These are phyloP conservation scores for Carex cristatella DNA, from an alignment of 176 grass and related monocot genomes.

Conservation along the genomic window DNA sequence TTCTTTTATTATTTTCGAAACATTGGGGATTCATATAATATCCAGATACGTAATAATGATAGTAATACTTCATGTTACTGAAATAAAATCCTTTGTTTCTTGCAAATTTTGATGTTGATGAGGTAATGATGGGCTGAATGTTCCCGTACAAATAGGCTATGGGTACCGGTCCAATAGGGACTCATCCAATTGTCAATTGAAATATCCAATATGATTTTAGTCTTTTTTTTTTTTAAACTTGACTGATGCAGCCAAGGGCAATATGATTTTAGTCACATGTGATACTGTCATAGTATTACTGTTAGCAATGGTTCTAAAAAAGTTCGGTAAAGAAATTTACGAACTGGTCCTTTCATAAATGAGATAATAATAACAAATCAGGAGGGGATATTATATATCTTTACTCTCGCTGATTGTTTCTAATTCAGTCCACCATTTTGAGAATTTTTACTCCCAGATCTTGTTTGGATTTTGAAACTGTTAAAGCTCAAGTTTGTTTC, in stretches of 20 bases:
- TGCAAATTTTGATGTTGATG: neutral
- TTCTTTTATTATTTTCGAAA: neutral
- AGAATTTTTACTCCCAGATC: neutral
- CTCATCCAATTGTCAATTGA: neutral
- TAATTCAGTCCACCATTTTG: neutral
- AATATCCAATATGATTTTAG: neutral
- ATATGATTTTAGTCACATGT: neutral
- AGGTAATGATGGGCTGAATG: neutral
- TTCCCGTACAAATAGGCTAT: neutral
- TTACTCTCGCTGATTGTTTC: neutral
- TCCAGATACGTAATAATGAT: slow-evolving; percentile 3
- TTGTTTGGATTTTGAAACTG: neutral
- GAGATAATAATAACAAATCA: neutral
- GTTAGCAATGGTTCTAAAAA: neutral
- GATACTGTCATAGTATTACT: neutral
- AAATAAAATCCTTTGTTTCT: neutral
- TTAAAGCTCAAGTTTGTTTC: neutral
- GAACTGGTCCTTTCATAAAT: neutral
- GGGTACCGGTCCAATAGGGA: neutral
- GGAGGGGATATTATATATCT: neutral
- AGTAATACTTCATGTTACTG: neutral
- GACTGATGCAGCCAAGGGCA: too few relatives aligned
- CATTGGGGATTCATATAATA: neutral
- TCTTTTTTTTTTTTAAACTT: too few relatives aligned
- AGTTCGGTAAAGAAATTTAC: neutral